phyloP scores from a whole-genome alignment of 371 early-diverging fungal species.

The Apophysomyces sp. region DNA sequence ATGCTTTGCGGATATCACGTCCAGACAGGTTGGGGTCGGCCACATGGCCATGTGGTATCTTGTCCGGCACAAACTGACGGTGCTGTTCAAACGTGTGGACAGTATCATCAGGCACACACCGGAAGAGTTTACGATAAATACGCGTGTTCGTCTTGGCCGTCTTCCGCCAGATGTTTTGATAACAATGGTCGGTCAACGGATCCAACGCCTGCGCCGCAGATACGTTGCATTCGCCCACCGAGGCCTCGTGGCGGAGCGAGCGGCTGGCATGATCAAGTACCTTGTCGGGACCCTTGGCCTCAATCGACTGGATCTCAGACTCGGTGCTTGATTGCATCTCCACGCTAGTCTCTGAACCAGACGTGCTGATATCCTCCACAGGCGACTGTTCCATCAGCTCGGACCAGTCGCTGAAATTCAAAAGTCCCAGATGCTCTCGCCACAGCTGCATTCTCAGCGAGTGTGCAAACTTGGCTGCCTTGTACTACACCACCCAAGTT shows the following conservation, averaged over 20 bases:
- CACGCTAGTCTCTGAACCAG: background rate
- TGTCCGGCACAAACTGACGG: constrained; percentile 57
- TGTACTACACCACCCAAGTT: constrained; percentile 25
- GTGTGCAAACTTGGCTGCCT: constrained; percentile 76
- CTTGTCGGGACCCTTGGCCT: constrained; percentile 19
- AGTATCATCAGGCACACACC: constrained; percentile 86
- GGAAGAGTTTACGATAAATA: constrained; percentile 79
- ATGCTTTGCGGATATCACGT: constrained; percentile 33
- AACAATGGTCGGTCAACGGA: constrained; percentile 69
- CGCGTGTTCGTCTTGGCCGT: constrained; percentile 69
- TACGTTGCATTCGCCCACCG: background rate
- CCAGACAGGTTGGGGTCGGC: constrained; percentile 43
- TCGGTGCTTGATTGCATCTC: background rate
- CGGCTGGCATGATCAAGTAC: constrained; percentile 25
- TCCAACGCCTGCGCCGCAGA: constrained; percentile 57
- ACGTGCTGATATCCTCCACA: background rate
- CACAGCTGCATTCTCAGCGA: constrained; percentile 70
- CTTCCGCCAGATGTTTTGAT: constrained; percentile 57
- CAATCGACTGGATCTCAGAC: constrained; percentile 13
- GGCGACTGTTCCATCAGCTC: constrained; percentile 4
- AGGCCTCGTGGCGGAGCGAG: constrained; percentile 13
- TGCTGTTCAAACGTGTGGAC: constrained; percentile 64
- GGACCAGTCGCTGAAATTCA: constrained; percentile 40
- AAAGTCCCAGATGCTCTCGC: constrained; percentile 81
- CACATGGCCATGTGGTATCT: constrained; percentile 58